Conservation (phyloP, 139 green algal species). For the Closterium sp. region DNA sequence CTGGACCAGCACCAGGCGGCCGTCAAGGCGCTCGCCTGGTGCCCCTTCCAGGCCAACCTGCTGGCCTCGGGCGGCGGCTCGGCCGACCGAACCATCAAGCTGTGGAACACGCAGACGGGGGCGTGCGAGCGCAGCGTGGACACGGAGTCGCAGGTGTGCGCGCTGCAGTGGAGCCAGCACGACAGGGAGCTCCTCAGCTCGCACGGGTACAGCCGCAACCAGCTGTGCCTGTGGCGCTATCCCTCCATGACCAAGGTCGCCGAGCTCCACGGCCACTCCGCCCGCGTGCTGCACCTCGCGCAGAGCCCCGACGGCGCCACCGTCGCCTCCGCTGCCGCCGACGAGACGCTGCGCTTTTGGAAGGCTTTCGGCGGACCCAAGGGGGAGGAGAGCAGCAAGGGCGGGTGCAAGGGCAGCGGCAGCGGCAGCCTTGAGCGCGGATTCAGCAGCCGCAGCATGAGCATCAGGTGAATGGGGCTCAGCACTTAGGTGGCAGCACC, state of each 20-base stretch:
- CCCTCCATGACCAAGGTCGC: conserved; percentile 79
- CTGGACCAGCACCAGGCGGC: conserved; percentile 72
- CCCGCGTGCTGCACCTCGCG: conserved; percentile 79
- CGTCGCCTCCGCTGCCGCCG: conserved; percentile 64
- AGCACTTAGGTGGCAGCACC: not conserved
- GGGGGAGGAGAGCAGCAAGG: not conserved
- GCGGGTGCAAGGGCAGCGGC: not conserved
- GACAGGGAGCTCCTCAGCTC: conserved; percentile 76
- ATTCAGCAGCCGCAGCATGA: not conserved
- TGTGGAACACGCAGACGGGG: conserved; percentile 84
- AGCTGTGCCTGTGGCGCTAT: conserved; percentile 89
- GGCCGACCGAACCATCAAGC: conserved; percentile 81
- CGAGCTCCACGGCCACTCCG: conserved; percentile 77
- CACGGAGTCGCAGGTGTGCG: conserved; percentile 77
- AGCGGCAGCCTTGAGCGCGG: not conserved
- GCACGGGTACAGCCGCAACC: conserved; percentile 80
- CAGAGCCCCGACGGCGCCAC: conserved; percentile 73
- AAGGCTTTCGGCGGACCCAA: conserved; percentile 35
- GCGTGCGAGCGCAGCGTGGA: conserved; percentile 78
- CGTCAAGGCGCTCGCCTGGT: conserved; percentile 89
- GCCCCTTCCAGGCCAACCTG: conserved; percentile 84
- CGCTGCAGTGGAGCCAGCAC: conserved; percentile 77
- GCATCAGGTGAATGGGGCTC: not conserved
- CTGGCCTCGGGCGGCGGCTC: conserved; percentile 78
- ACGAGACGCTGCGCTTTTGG: conserved; percentile 54